Base-by-base conservation (phyloP, 2,329 filamentous ascomycete species). In the Phyllosticta citribraziliensis region DNA sequence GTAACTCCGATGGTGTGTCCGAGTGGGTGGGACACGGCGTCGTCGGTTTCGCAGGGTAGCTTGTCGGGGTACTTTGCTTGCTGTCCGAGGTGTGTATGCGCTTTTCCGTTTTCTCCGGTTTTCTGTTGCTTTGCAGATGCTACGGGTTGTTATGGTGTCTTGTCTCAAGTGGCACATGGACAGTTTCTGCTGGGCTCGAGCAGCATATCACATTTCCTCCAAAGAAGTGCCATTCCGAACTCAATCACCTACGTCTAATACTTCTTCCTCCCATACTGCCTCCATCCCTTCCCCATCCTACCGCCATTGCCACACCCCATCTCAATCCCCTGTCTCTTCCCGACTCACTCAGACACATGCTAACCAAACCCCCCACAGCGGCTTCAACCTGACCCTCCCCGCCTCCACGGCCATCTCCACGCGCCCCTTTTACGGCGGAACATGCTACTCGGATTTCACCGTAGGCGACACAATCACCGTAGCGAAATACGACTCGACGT, bases 1-100 rank as follows among this genome's bases (percentile, higher is more conserved):
- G 66, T 71, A 63, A 68, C 66, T 30, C 66, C 67, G 8, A 61
- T 71, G 20, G 66, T 67, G 1, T 70, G 68, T 55, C 68, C 69
- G 11, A 40, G 62, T 2, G 64, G 67, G n/a, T 70, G 65, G 61
- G 66, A 66, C 52, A 67, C 67, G 2, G 63, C 64, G 33, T 63
- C 65, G 22, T 63, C 65, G 12, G 63, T 58, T 2, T 58, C 63
- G 2, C 63, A 63, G 19, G 68, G 68, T 22, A 70, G 70, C 57
- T 63, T 67, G 12, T 64, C 63, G 20, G 68, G 68, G 22, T 71
- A 71, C 56, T 63, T 67, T 17, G 69, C 66, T 2, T 71, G 68
- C 59, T 71, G 69, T 64, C 68, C 68, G 11, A 66, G 62, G 66
- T 69, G 64, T 55, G 66, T 66, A 8, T 0, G 14, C 3, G 10